Conservation (phyloP, 768 basidiomycete genomes). For the Kwoniella heveanensis region DNA sequence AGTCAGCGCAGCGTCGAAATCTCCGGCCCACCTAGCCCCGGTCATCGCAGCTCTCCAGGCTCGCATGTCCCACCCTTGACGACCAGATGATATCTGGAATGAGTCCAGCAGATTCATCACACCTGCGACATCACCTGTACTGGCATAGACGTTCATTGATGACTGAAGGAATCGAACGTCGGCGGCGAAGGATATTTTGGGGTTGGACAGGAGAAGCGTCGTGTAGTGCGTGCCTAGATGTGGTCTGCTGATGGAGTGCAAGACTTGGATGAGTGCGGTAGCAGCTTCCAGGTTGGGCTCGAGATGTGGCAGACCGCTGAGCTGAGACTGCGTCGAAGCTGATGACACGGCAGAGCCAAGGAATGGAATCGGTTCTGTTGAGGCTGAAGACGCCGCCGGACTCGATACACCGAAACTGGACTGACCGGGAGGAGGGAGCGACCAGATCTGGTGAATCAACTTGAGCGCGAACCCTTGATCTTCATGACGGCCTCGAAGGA, state of each 20-base stretch:
- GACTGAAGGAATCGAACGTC: constrained; percentile 30
- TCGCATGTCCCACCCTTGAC: constrained; percentile 28
- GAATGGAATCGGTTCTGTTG: background rate
- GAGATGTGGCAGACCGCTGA: constrained; percentile 23
- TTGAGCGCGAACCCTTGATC: constrained; percentile 10
- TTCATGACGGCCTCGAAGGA: constrained; percentile 22
- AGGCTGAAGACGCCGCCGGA: constrained; percentile 1
- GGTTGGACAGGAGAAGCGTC: constrained; percentile 26
- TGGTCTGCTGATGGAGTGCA: constrained; percentile 20
- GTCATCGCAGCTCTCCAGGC: constrained; percentile 36
- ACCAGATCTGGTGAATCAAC: constrained; percentile 16
- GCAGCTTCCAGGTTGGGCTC: constrained; percentile 32
- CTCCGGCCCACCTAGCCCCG: constrained; percentile 40
- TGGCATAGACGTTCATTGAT: constrained; percentile 31
- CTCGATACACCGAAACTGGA: constrained; percentile 3
- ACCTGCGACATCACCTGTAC: constrained; percentile 29
- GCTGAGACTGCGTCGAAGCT: background rate
- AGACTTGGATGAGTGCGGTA: constrained; percentile 35
- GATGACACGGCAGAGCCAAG: background rate
- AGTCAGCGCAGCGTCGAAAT: constrained; percentile 33
- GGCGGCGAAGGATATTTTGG: constrained; percentile 8
- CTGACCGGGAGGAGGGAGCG: constrained; percentile 18
- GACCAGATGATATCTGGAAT: constrained; percentile 27
- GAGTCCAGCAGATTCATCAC: constrained; percentile 33
- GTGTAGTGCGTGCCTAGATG: constrained; percentile 38